phyloP scores from a whole-genome alignment of 257 asterid species.

The Verbena officinalis region DNA sequence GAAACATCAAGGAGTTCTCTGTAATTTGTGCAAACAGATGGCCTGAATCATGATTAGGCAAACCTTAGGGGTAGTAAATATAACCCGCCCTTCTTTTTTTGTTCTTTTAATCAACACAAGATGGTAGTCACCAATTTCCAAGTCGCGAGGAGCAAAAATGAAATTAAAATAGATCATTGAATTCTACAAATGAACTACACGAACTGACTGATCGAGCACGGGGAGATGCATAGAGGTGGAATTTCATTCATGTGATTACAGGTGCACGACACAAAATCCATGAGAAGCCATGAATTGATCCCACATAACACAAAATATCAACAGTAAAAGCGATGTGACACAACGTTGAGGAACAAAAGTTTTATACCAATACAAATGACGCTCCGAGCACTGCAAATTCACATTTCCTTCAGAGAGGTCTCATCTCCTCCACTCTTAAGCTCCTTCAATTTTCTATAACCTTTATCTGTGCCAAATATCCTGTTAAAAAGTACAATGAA shows the following conservation, averaged over 20 bases:
- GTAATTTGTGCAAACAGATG: no score
- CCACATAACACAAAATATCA: constrained; percentile 15
- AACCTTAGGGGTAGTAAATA: no score
- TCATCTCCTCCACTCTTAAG: constrained; percentile 59
- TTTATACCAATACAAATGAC: constrained; percentile 27
- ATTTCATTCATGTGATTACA: constrained; percentile 31
- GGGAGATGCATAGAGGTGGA: constrained; percentile 14
- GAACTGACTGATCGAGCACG: not conserved
- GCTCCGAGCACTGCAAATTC: constrained; percentile 30
- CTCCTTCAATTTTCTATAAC: constrained; percentile 83
- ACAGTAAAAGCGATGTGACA: constrained; percentile 25
- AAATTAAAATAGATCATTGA: no score
- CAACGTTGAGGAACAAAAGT: constrained; percentile 18
- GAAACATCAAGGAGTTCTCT: no score
- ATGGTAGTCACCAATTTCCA: no score
- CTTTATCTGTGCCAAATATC: constrained; percentile 90
- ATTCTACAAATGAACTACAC: not conserved
- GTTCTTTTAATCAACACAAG: no score
- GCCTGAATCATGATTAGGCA: no score
- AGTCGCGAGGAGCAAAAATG: no score
- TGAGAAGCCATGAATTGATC: constrained; percentile 21
- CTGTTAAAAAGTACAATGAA: constrained; percentile 34
- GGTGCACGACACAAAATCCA: constrained; percentile 27
- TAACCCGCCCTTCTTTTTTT: no score
- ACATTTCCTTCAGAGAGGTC: constrained; percentile 46